These are phyloP conservation scores for Colletotrichum scovillei DNA, from an alignment of 2,329 filamentous ascomycete species.

Conservation along the genomic window DNA sequence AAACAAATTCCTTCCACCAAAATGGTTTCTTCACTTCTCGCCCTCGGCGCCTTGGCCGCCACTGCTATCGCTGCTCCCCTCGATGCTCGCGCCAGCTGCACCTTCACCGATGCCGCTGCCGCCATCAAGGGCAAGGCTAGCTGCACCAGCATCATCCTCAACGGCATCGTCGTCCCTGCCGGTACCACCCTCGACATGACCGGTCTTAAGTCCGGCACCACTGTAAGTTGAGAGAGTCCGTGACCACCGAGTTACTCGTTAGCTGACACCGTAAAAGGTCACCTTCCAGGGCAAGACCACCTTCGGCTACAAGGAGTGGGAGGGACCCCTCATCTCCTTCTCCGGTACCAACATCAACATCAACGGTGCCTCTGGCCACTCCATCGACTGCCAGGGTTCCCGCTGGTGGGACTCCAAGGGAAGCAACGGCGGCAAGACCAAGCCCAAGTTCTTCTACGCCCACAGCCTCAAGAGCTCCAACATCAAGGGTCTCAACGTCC, in stretches of 20 bases:
- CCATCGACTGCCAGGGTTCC: constrained; percentile 67
- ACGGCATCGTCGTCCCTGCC: constrained; percentile 65
- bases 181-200: constrained; percentile 70
- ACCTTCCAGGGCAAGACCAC: constrained; percentile 75
- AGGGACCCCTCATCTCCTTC: constrained; percentile 71
- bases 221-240: too few relatives aligned
- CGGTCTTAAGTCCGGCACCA: constrained; percentile 59
- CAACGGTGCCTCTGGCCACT: constrained; percentile 60
- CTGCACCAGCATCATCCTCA: constrained; percentile 66
- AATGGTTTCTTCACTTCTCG: constrained; percentile 37
- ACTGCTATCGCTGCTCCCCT: constrained; percentile 39
- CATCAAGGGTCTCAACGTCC: constrained; percentile 51
- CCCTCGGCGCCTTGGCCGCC: constrained; percentile 44
- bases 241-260: too few relatives aligned
- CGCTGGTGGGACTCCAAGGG: constrained; percentile 73
- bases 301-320: constrained; percentile 75
- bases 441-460: constrained; percentile 71
- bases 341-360: constrained; percentile 67
- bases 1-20: constrained; percentile 1
- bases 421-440: constrained; percentile 68
- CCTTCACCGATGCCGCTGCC: constrained; percentile 62
- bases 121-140: constrained; percentile 59
- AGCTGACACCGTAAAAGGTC: constrained; percentile 46
- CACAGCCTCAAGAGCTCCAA: constrained; percentile 50
- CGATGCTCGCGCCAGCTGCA: constrained; percentile 53